Evolutionary conservation across 768 basidiomycete genomes (phyloP).

Genomic region (Russula dissimulans): DNA sequence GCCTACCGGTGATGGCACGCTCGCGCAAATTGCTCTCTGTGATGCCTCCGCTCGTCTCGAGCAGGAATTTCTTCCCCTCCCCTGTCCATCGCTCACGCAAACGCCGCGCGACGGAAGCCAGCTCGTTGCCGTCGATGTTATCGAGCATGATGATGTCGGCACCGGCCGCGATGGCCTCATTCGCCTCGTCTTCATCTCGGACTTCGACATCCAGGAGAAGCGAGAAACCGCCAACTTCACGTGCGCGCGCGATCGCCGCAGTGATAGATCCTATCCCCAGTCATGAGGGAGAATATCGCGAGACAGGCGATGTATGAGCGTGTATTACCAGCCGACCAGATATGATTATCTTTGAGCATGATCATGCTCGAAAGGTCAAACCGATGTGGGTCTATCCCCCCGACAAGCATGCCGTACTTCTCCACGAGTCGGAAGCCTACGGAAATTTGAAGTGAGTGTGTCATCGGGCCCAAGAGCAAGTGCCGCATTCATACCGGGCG

Average conservation of each 20-base stretch:
- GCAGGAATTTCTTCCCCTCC: constrained; percentile 63
- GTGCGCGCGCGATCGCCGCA: constrained; percentile 72
- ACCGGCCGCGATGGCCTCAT: constrained; percentile 92
- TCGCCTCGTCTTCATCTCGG: constrained; percentile 76
- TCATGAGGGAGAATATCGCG: not conserved
- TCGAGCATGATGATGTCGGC: constrained; percentile 95
- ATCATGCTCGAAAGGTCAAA: constrained; percentile 98
- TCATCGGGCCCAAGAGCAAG: no score
- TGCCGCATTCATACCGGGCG: not conserved
- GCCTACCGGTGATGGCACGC: constrained; percentile 72
- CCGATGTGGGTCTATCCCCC: constrained; percentile 91
- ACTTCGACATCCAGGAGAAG: constrained; percentile 80
- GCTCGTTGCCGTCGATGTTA: constrained; percentile 73
- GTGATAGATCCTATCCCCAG: constrained; percentile 73
- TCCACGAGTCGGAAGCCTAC: constrained; percentile 89
- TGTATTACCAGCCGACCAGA: constrained; percentile 80
- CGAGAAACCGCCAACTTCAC: constrained; percentile 57
- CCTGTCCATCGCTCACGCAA: constrained; percentile 76
- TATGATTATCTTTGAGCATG: constrained; percentile 99
- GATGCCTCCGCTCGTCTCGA: constrained; percentile 93
- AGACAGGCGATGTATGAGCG: constrained; percentile 8
- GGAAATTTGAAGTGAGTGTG: not conserved
- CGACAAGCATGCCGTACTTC: constrained; percentile 98
- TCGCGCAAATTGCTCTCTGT: constrained; percentile 82
- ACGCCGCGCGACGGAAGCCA: constrained; percentile 55